Conservation (phyloP, 2,329 filamentous ascomycete genomes). For the Akanthomyces uredinophilus region DNA sequence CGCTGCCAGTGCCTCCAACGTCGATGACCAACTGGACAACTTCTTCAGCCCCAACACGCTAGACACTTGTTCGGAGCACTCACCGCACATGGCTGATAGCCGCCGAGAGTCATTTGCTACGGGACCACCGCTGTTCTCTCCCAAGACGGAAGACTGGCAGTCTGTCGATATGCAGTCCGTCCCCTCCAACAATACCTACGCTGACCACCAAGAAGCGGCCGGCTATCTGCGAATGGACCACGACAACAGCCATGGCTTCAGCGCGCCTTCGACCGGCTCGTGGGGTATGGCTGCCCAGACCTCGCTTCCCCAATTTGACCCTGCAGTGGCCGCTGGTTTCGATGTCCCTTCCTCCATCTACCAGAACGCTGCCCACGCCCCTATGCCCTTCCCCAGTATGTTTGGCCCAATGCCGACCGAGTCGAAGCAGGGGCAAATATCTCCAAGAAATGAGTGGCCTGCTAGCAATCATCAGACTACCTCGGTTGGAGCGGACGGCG, state of each 20-base stretch:
- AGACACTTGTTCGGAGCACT: conserved; percentile 59
- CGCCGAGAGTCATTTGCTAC: conserved; percentile 60
- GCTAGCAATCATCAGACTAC: conserved; percentile 53
- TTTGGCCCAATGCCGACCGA: conserved; percentile 47
- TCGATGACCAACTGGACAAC: conserved; percentile 7
- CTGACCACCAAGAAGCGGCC: conserved; percentile 54
- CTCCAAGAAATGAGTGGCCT: conserved; percentile 55
- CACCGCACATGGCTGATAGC: conserved; percentile 57
- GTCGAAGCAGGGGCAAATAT: conserved; percentile 39
- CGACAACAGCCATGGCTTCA: conserved; percentile 38
- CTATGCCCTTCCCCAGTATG: conserved; percentile 51
- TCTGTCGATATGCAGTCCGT: conserved; percentile 60
- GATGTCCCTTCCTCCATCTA: conserved; percentile 50
- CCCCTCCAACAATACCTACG: conserved; percentile 59
- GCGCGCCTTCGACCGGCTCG: conserved; percentile 29
- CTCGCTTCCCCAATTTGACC: conserved; percentile 64
- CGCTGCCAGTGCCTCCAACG: conserved; percentile 1
- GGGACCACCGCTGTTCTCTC: conserved; percentile 53
- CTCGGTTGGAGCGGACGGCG: conserved; percentile 50
- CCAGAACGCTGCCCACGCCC: conserved; percentile 46
- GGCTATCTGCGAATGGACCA: conserved; percentile 63
- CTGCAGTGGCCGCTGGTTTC: conserved; percentile 54
- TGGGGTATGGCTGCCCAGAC: conserved; percentile 65
- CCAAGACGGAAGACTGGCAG: conserved; percentile 60
- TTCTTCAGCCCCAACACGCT: conserved; percentile 25